Evolutionary conservation across 345 rosid species (phyloP).

Genomic region (Syzygium aromaticum): DNA sequence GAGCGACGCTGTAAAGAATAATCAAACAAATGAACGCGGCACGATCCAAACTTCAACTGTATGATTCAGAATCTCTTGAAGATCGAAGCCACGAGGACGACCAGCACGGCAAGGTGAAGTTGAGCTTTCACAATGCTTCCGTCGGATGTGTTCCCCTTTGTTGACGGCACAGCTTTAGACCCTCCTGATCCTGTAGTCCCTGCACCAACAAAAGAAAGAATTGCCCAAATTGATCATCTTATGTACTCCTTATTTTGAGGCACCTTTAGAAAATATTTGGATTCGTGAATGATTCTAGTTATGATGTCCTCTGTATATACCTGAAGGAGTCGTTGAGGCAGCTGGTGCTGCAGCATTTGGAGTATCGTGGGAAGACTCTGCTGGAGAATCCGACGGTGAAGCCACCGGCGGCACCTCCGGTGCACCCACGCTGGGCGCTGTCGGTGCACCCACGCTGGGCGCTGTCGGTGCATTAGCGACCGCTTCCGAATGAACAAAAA

Average conservation of each 20-base stretch:
- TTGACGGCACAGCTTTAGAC: conserved; percentile 15
- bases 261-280: neutral
- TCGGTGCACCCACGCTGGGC: conserved; percentile 14
- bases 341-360: conserved; percentile 11
- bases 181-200: conserved; percentile 11
- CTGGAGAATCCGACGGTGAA: conserved; percentile 5
- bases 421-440: conserved; percentile 5
- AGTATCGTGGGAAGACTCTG: conserved; percentile 12
- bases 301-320: neutral
- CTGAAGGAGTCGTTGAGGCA: conserved; percentile 16
- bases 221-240: neutral
- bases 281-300: neutral
- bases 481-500: neutral
- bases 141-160: conserved; percentile 6
- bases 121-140: conserved; percentile 10
- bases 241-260: neutral
- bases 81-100: conserved; percentile 3
- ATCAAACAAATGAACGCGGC: neutral
- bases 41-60: neutral
- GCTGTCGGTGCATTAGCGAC: conserved; percentile 16
- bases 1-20: neutral
- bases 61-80: neutral
- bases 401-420: neutral
- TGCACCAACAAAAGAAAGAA: neutral
- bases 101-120: conserved; percentile 1